Percentiles rank a stretch among this genome's conserved stretches.
Conservation (phyloP, 148 eudicot genomes). For the Heliamphora exappendiculata region DNA sequence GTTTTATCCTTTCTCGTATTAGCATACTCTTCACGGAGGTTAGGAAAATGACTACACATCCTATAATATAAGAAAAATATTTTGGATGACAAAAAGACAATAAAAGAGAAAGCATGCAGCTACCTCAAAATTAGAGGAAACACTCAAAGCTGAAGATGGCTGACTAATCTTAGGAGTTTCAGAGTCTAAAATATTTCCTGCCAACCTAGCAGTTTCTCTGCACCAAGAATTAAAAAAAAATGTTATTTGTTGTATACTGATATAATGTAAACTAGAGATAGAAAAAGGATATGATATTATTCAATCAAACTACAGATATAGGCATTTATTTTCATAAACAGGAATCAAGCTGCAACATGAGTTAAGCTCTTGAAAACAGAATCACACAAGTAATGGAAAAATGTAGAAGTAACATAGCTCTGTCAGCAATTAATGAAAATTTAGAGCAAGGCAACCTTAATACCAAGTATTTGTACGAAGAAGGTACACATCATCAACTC, state of each 20-base stretch:
- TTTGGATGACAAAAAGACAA: slow-evolving; percentile 8
- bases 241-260: background rate
- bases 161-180: slow-evolving; percentile 49
- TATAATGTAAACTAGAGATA: background rate
- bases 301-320: background rate
- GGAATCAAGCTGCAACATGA: background rate
- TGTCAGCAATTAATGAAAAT: background rate
- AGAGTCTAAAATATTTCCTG: slow-evolving; percentile 31
- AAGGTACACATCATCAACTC: too few relatives aligned
- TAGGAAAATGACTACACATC: background rate
- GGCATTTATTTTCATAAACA: background rate
- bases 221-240: background rate
- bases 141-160: slow-evolving; percentile 43
- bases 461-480: background rate
- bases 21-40: background rate
- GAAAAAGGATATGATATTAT: background rate
- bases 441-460: background rate
- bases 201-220: slow-evolving; percentile 54
- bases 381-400: background rate
- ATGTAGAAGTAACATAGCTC: background rate
- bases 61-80: background rate
- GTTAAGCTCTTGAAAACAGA: background rate
- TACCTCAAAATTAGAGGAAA: slow-evolving; percentile 88
- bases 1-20: background rate
- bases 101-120: background rate